A percentile compares a stretch with the other conserved stretches of the same genome.
Conservation (phyloP, 2,329 filamentous ascomycete genomes). For the Talaromyces atroroseus region DNA sequence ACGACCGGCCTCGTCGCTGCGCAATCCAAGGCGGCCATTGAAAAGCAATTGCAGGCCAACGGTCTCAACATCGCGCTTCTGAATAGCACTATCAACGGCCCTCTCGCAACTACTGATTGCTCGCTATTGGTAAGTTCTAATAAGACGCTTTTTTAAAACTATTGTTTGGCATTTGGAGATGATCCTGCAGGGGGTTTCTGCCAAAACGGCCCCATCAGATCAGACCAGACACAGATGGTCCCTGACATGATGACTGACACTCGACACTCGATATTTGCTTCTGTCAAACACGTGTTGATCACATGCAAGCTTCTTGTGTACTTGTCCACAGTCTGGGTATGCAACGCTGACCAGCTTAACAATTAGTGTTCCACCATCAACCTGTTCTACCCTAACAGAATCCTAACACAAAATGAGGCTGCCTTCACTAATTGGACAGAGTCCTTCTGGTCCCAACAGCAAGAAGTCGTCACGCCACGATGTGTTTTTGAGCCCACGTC, state of each 20-base stretch:
- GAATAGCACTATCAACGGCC: background rate
- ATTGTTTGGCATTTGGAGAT: background rate
- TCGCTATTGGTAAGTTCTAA: constrained; percentile 6
- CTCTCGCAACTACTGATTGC: background rate
- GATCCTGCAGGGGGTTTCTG: background rate
- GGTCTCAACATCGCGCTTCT: constrained; percentile 2
- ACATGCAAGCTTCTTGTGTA: too few species aligned
- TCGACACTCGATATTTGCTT: too few species aligned
- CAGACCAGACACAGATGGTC: too few species aligned
- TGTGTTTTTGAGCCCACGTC: constrained; percentile 30
- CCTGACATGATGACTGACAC: too few species aligned
- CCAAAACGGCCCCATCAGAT: too few species aligned
- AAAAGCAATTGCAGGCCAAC: constrained; percentile 5
- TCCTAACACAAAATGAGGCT: constrained; percentile 11
- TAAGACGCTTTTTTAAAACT: too few species aligned
- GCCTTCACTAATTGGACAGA: constrained; percentile 15
- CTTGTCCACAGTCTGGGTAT: too few species aligned
- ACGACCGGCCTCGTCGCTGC: background rate
- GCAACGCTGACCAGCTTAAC: background rate
- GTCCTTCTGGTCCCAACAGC: constrained; percentile 34
- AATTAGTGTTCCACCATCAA: constrained; percentile 10
- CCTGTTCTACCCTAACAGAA: constrained; percentile 12
- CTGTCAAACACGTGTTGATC: too few species aligned
- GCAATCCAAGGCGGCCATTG: constrained; percentile 1
- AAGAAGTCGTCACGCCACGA: constrained; percentile 27